A percentile compares a stretch with the other conserved stretches of the same genome.
Evolutionary conservation across 2,329 filamentous ascomycete genomes (phyloP).

Genomic region (Fusarium napiforme): DNA sequence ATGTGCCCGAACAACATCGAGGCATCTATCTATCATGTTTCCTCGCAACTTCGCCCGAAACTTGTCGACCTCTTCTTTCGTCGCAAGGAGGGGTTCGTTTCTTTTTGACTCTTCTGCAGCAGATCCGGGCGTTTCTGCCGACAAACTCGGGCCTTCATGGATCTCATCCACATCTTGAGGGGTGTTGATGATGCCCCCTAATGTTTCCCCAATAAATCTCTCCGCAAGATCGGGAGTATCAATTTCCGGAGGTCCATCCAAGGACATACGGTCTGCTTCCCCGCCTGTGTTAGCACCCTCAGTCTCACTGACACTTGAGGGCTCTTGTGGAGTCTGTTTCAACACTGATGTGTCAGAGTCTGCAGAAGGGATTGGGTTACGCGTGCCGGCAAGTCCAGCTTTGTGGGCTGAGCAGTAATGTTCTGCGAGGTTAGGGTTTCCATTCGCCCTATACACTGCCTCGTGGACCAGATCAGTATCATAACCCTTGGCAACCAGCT

Average conservation of each 20-base stretch:
- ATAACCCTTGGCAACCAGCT: slow-evolving; percentile 49
- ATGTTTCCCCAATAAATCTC: slow-evolving; percentile 41
- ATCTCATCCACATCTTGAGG: slow-evolving; percentile 36
- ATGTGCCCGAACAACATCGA: slow-evolving; percentile 90
- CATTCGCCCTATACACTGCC: slow-evolving; percentile 84
- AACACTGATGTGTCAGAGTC: slow-evolving; percentile 60
- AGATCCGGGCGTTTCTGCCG: slow-evolving; percentile 33
- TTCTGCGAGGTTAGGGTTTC: slow-evolving; percentile 66
- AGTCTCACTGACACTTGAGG: slow-evolving; percentile 28
- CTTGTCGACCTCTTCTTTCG: slow-evolving; percentile 82
- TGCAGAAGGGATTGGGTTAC: slow-evolving; percentile 73
- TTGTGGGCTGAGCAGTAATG: slow-evolving; percentile 80
- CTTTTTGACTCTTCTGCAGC: slow-evolving; percentile 26
- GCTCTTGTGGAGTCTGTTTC: slow-evolving; percentile 34
- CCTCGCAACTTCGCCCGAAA: slow-evolving; percentile 77
- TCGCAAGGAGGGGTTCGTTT: slow-evolving; percentile 36
- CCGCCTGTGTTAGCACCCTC: slow-evolving; percentile 40
- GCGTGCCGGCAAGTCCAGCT: slow-evolving; percentile 65
- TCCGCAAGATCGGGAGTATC: slow-evolving; percentile 41
- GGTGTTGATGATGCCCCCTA: slow-evolving; percentile 46
- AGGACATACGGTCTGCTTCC: slow-evolving; percentile 53
- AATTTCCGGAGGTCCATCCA: slow-evolving; percentile 49
- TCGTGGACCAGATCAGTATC: slow-evolving; percentile 76
- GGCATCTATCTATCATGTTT: slow-evolving; percentile 86
- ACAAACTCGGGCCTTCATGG: slow-evolving; percentile 31